phyloP scores from a whole-genome alignment of 345 rosid species.

The Microthlaspi erraticum region DNA sequence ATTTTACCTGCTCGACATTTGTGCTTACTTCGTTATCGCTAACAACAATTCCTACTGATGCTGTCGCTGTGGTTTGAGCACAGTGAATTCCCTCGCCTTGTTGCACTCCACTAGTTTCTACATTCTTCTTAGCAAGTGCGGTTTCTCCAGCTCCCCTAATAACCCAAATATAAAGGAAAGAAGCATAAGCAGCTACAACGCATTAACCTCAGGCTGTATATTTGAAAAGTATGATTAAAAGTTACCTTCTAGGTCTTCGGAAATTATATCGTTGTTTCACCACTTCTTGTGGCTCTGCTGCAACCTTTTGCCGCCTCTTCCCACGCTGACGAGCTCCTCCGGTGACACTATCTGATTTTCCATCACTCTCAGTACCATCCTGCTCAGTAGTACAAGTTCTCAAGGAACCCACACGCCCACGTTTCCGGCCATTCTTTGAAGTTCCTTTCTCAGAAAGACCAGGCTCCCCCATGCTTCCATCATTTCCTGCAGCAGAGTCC shows the following conservation, averaged over 20 bases:
- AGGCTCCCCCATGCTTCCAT: slow-evolving; percentile 63
- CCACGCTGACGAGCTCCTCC: slow-evolving; percentile 55
- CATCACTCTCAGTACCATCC: slow-evolving; percentile 72
- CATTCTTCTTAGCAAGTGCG: slow-evolving; percentile 33
- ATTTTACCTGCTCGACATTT: slow-evolving; percentile 59
- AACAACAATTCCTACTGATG: slow-evolving; percentile 51
- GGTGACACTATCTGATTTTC: slow-evolving; percentile 62
- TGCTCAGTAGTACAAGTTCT: slow-evolving; percentile 60
- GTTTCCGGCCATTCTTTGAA: slow-evolving; percentile 64
- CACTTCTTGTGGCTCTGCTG: slow-evolving; percentile 45
- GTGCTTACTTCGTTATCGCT: slow-evolving; percentile 63
- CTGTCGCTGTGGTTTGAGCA: slow-evolving; percentile 51
- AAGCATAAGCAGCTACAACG: slow-evolving; percentile 3
- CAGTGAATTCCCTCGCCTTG: slow-evolving; percentile 48
- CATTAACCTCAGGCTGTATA: slow-evolving; percentile 15
- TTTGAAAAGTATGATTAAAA: slow-evolving; percentile 29
- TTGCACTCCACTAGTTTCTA: slow-evolving; percentile 43
- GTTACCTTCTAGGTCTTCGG: slow-evolving; percentile 72
- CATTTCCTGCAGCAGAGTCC: slow-evolving; percentile 54
- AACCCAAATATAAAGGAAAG: slow-evolving; percentile 15
- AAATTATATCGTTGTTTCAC: slow-evolving; percentile 70
- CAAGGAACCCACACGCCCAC: slow-evolving; percentile 60
- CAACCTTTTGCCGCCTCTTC: slow-evolving; percentile 71
- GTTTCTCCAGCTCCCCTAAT: slow-evolving; percentile 34
- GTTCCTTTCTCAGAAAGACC: slow-evolving; percentile 54